phyloP scores from a whole-genome alignment of 495 filamentous ascomycete genomes.

The Glonium stellatum region DNA sequence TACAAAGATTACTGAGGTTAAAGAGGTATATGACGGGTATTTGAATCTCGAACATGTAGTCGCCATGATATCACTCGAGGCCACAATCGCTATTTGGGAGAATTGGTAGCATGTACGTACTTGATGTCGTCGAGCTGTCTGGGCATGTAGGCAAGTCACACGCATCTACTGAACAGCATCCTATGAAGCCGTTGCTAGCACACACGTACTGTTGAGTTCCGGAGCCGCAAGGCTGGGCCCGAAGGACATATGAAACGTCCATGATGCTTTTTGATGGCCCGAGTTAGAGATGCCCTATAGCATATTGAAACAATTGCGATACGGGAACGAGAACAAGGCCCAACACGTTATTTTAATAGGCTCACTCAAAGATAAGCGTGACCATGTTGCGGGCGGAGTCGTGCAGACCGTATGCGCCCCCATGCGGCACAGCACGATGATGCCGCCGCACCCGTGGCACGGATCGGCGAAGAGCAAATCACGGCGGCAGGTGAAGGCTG shows the following conservation, averaged over 20 bases:
- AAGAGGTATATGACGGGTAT: neutral
- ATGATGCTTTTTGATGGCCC: neutral
- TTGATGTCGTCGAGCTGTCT: neutral
- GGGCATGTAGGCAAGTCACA: constrained; percentile 4
- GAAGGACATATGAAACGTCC: neutral
- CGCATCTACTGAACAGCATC: constrained; percentile 2
- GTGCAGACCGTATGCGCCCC: neutral
- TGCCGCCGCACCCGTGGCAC: too few relatives aligned
- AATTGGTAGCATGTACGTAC: neutral
- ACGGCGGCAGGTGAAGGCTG: too few relatives aligned
- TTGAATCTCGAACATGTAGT: neutral
- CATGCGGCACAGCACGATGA: neutral
- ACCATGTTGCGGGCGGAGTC: neutral
- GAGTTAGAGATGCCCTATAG: neutral
- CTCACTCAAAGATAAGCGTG: neutral
- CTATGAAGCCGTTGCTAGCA: neutral
- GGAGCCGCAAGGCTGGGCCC: neutral
- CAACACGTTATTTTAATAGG: neutral
- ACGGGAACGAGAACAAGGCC: neutral
- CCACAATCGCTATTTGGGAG: neutral
- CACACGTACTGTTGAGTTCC: neutral
- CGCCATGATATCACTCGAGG: neutral
- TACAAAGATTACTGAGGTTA: neutral
- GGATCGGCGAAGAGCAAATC: too few relatives aligned
- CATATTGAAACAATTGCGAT: neutral